Base-by-base conservation (phyloP, 192 early-diverging fungal genomes). In the Entophlyctis helioformis region DNA sequence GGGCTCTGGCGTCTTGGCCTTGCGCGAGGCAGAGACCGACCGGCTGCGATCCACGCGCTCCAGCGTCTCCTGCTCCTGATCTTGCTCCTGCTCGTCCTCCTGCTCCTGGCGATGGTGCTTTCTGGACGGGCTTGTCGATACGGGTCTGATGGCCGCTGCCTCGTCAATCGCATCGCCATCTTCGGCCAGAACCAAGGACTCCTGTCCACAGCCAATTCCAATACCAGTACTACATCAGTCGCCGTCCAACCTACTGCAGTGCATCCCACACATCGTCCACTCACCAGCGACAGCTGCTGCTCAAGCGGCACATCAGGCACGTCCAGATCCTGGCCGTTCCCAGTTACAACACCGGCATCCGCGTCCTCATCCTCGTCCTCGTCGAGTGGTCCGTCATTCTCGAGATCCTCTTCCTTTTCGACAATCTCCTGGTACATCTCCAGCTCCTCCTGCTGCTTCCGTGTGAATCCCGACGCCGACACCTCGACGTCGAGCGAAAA, bases 401-500 rank as follows among this genome's bases (percentile, higher is more conserved):
- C 28, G 0, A 22, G 36, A 15, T 56, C 62, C 22, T 46, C 39
- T 9, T 53, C 36, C 0, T 56, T 22, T 2, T 34, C 42, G 18
- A 44, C 62, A 15, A 15, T 15, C 42, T 44, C 42, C 10, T 39
- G 18, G 15, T 39, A 27, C 42, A 9, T 58, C 52, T 95, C 91
- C 15, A 97, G 60, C 63, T 91, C 87, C 36, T 80, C 45, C 62
- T 96, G 87, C 56, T 87, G 84, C 56, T 92, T 82, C 52, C 82
- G 86, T 12, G 82, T 88, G 51, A 97, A 97, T 21, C 96, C 96
- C 60, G 88, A 92, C 21, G 96, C 96, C 18, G 90, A 86, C 0
- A 95, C 94, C 64, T 97, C 75, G 5, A 99, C 81, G 69, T 99
- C 96, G 20, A 99, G 68, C 48, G 76, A 72, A 59, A 94, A 92